Conservation (phyloP, 352 stramenopile genomes). For the Globisporangium abappressorium region DNA sequence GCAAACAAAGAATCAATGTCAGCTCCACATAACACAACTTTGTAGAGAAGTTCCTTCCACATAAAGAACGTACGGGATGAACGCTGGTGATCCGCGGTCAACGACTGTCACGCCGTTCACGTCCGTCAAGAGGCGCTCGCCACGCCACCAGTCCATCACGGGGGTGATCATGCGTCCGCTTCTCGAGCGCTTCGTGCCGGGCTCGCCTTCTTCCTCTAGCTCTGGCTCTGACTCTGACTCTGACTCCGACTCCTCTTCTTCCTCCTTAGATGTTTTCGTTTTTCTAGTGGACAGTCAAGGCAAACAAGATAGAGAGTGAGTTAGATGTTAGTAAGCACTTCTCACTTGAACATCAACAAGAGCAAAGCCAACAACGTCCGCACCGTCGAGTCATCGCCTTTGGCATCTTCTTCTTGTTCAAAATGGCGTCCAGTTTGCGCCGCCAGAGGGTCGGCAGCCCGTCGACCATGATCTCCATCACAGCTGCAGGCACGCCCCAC, state of each 20-base stretch:
- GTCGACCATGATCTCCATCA: slow-evolving; percentile 49
- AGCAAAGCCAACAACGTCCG: neutral
- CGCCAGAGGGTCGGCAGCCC: slow-evolving; percentile 55
- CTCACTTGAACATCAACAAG: neutral
- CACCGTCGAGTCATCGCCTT: neutral
- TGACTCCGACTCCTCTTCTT: neutral
- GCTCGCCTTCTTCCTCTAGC: neutral
- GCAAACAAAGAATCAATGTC: neutral
- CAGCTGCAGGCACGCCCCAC: slow-evolving; percentile 30
- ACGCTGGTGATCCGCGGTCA: slow-evolving; percentile 22
- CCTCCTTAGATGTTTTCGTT: neutral
- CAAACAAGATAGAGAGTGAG: neutral
- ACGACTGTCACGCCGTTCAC: slow-evolving; percentile 24
- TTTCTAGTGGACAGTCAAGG: neutral
- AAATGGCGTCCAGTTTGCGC: slow-evolving; percentile 14
- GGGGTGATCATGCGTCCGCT: slow-evolving; percentile 27
- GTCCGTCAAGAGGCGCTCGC: slow-evolving; percentile 24
- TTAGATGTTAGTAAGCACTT: neutral
- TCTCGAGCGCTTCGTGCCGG: slow-evolving; percentile 15
- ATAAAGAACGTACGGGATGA: slow-evolving; percentile 20
- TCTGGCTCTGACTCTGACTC: slow-evolving; percentile 6
- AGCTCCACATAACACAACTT: neutral
- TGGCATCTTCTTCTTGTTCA: slow-evolving; percentile 4
- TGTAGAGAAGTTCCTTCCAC: neutral
- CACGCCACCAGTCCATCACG: slow-evolving; percentile 53